A percentile compares a stretch with the other conserved stretches of the same genome.
Conservation (phyloP, 768 basidiomycete genomes). For the Rhizopogon vesiculosus region DNA sequence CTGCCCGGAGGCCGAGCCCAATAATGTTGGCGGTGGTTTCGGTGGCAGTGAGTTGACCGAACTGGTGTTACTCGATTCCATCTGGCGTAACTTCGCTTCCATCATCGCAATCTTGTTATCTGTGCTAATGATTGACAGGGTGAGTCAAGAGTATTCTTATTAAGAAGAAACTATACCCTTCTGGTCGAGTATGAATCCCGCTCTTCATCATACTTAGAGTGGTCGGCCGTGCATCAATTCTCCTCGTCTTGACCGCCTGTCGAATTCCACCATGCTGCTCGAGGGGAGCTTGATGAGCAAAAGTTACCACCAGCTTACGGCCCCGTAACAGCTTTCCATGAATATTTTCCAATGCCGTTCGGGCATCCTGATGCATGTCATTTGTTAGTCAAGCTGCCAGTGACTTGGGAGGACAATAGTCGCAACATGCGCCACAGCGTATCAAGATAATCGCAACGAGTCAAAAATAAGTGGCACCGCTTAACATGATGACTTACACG, state of each 20-base stretch:
- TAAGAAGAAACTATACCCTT: constrained; percentile 27
- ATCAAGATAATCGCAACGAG: constrained; percentile 7
- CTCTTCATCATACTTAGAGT: constrained; percentile 86
- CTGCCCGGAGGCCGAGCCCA: not conserved
- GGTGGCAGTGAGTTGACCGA: constrained; percentile 13
- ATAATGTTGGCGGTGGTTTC: constrained; percentile 11
- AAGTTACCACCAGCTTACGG: constrained; percentile 85
- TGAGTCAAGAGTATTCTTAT: constrained; percentile 7
- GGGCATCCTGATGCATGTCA: constrained; percentile 64
- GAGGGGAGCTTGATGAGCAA: constrained; percentile 78
- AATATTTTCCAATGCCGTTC: constrained; percentile 65
- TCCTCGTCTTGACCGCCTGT: constrained; percentile 31
- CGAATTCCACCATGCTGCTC: constrained; percentile 21
- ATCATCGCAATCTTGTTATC: constrained; percentile 89
- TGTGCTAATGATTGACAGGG: constrained; percentile 44
- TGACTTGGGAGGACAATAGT: not conserved
- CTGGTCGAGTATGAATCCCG: constrained; percentile 42
- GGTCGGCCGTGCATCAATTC: constrained; percentile 70
- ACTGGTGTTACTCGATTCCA: constrained; percentile 40
- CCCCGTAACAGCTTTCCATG: constrained; percentile 84
- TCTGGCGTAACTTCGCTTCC: constrained; percentile 89
- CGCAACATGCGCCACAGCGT: not conserved
- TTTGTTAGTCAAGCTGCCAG: not conserved
- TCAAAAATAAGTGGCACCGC: constrained; percentile 23
- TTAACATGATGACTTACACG: constrained; percentile 55